A percentile compares a stretch with the other conserved stretches of the same genome.
Conservation (phyloP, 108 stramenopile species). For the Parietichytrium sp. region DNA sequence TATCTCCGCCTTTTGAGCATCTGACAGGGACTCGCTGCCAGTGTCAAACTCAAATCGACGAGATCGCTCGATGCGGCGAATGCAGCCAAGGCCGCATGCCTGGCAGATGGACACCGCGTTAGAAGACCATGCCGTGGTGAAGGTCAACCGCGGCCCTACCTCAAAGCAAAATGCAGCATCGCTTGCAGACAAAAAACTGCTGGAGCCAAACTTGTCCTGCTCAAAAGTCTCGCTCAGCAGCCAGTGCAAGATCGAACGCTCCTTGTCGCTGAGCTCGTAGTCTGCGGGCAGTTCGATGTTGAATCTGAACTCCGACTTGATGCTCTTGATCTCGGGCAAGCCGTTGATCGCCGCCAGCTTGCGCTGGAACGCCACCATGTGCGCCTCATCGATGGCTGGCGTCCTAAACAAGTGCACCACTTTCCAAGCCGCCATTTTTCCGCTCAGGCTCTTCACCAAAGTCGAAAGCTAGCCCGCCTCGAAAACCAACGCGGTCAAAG, state of each 20-base stretch:
- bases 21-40: constrained; percentile 42
- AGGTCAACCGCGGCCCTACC: constrained; percentile 96
- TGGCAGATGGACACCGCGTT: constrained; percentile 85
- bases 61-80: constrained; percentile 79
- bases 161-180: constrained; percentile 66
- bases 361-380: constrained; percentile 18
- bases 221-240: constrained; percentile 48
- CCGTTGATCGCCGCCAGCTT: background rate
- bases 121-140: constrained; percentile 90
- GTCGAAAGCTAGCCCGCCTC: too few relatives aligned
- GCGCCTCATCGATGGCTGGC: background rate
- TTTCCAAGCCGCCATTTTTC: too few relatives aligned
- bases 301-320: constrained; percentile 41
- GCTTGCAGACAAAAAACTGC: constrained; percentile 17
- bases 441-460: too few relatives aligned
- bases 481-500: too few relatives aligned
- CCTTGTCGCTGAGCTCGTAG: constrained; percentile 3
- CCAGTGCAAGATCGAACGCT: constrained; percentile 40
- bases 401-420: constrained; percentile 38
- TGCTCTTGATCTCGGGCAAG: constrained; percentile 11
- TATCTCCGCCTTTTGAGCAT: constrained; percentile 55
- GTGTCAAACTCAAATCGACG: constrained; percentile 69
- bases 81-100: constrained; percentile 70
- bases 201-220: constrained; percentile 35
- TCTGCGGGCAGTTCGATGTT: constrained; percentile 40